Base-by-base conservation (phyloP, 2,329 filamentous ascomycete species). In the Fusarium burgessii region DNA sequence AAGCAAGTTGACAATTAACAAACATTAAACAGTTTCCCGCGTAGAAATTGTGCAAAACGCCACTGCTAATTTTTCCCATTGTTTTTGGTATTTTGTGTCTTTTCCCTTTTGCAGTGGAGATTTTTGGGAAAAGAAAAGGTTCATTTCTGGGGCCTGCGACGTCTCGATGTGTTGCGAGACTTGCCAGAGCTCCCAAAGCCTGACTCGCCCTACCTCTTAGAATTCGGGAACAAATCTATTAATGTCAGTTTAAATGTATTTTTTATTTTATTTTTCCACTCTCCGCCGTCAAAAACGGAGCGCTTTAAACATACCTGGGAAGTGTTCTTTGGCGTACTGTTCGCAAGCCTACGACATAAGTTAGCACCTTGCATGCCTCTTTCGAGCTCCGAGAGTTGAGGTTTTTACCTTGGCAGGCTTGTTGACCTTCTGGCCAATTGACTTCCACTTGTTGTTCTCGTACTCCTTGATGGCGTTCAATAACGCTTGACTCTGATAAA, bases 371-470 rank as follows among this genome's bases (percentile, higher is more conserved):
- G 25, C 20, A 41, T 20, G 25, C 40, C 23, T 29, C 42, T 45
- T 18, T 11, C 40, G 6, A 14, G 15, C 50, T 35, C 14, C 20
- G 9, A 17, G 11, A 15, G 13, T 23, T 12, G 18, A 7, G 14
- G 12, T 47, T 20, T 56, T 15, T 80, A 81, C 80, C 90, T 99
- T 99, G 75, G 96, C 96, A 51, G 96, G 96, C 84, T 99, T 99
- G 78, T 95, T 94, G 75, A 99, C 94, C 82, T 98, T 98, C 80
- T 93, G 91, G 38, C 96, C 96, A 78, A 98, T 98, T 29, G 92
- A 90, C 84, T 98, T 98, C 96, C 96, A 99, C 81, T 98, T 98
- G 82, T 97, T 98, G 79, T 94, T 92, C 80, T 99, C 96, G 83
- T 98, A 98, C 80, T 99, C 96, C 83, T 97, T 98, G 84, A 99